Percentiles rank a stretch among this genome's conserved stretches.
phyloP scores from a whole-genome alignment of 139 green algal species.

The Dunaliella sp. region DNA sequence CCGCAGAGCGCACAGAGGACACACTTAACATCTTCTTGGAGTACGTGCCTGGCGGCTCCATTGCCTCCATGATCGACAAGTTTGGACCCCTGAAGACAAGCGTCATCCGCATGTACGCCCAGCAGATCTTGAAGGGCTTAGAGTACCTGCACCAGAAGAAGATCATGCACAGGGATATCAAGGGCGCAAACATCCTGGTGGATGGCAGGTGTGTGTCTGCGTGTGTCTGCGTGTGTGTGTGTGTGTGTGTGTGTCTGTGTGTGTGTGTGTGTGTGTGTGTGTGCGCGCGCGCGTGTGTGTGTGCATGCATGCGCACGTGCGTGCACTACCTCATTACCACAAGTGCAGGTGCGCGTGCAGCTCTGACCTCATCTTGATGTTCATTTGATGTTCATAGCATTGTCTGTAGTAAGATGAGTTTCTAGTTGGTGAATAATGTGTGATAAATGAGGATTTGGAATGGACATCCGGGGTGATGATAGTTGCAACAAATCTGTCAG shows the following conservation, averaged over 20 bases:
- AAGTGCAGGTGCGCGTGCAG: too few relatives aligned
- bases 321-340: too few relatives aligned
- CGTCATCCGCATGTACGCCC: slow-evolving; percentile 75
- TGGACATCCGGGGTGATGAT: too few relatives aligned
- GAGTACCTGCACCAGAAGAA: slow-evolving; percentile 90
- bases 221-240: too few relatives aligned
- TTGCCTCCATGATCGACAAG: slow-evolving; percentile 81
- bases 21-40: slow-evolving; percentile 97
- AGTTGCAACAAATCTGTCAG: too few relatives aligned
- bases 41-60: slow-evolving; percentile 92
- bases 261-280: too few relatives aligned
- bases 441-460: too few relatives aligned
- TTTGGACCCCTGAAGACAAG: slow-evolving; percentile 74
- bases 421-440: too few relatives aligned
- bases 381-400: too few relatives aligned
- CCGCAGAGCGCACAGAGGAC: slow-evolving; percentile 52
- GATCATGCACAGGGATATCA: slow-evolving; percentile 85
- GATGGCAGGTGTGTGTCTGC: slow-evolving; percentile 50
- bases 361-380: too few relatives aligned
- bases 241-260: neutral
- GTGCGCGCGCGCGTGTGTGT: neutral
- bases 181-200: slow-evolving; percentile 94
- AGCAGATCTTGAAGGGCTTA: slow-evolving; percentile 80
- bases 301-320: neutral
- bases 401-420: too few relatives aligned